Evolutionary conservation across 768 basidiomycete species (phyloP), one percentile per base, ranked within the genome.

Genomic region (Leucocoprinus birnbaumii): DNA sequence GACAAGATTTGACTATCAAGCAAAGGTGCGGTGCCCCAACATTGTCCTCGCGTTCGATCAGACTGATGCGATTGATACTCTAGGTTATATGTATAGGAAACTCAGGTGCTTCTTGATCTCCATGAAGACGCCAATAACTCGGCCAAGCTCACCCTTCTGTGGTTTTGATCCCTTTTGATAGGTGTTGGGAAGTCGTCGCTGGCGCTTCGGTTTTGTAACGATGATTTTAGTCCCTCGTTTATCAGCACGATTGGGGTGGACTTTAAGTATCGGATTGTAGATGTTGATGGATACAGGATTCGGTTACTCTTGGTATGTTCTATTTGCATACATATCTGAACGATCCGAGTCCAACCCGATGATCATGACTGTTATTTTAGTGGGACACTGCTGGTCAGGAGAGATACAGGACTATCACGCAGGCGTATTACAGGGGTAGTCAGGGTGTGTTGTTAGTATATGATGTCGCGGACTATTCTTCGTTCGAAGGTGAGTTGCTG

Each of bases 371-470:
- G 2, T 26, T 24, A 40, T 51, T 14, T 43, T 25, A 46, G 53
- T 54, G 53, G 53, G 46, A 48, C 41, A 55, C 45, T 40, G 53
- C 53, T 55, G 53, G 53, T 34, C 53, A 48, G 45, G 53, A 48
- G 16, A 40, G 53, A 19, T 55, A 25, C 24, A 37, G 44, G 13
- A 24, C 53, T 16, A 55, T 55, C 11, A 48, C 45, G 10, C 24
- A 37, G 35, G 46, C 24, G 9, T 55, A 48, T 40, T 55, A 48
- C 18, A 44, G 53, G 41, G 53, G 53, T 9, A 46, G 53, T 16
- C 44, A 54, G 21, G 53, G 53, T 8, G 44, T 55, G 25, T 21
- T 54, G 24, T 31, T 54, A 9, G 53, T 54, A 6, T 47, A 54
- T 16, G 53, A 54, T 26, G 14, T 54, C 18, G 35, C 53, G 9